Conservation (phyloP, 495 filamentous ascomycete species). For the Pyronema omphalodes region DNA sequence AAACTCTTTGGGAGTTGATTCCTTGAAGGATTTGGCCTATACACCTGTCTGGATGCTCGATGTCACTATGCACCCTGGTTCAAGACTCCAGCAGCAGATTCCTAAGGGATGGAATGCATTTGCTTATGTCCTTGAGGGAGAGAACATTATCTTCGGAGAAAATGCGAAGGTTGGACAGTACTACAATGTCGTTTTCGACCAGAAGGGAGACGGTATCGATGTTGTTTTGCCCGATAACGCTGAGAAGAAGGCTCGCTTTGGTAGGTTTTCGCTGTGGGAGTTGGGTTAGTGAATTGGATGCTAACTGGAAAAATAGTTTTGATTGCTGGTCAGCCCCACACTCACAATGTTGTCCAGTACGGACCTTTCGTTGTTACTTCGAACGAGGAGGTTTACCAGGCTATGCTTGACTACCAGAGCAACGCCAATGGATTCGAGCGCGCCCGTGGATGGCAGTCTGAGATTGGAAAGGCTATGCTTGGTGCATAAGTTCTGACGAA, state of each 20-base stretch:
- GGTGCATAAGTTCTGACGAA: not conserved
- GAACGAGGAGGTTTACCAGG: constrained; percentile 74
- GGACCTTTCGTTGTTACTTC: constrained; percentile 79
- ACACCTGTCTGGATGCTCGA: constrained; percentile 91
- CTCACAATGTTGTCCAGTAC: constrained; percentile 91
- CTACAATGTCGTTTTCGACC: constrained; percentile 82
- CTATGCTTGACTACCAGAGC: constrained; percentile 73
- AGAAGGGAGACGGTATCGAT: constrained; percentile 52
- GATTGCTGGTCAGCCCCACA: constrained; percentile 66
- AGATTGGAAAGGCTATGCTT: constrained; percentile 77
- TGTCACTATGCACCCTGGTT: constrained; percentile 63
- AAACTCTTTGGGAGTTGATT: constrained; percentile 63
- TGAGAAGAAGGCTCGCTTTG: constrained; percentile 45
- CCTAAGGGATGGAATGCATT: constrained; percentile 84
- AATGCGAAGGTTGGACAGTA: constrained; percentile 47
- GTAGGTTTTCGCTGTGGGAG: constrained; percentile 19
- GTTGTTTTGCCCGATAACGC: constrained; percentile 51
- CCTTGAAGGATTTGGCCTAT: constrained; percentile 75
- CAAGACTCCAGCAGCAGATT: constrained; percentile 49
- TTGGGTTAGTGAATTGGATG: not conserved
- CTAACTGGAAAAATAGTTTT: constrained; percentile 33
- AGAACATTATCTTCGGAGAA: constrained; percentile 43
- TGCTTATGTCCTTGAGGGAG: constrained; percentile 58
- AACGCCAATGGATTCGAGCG: constrained; percentile 81
- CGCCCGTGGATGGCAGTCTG: constrained; percentile 63